These are phyloP conservation scores for Artemisia tridentata DNA, from an alignment of 129 eudicot genomes.

Conservation along the genomic window DNA sequence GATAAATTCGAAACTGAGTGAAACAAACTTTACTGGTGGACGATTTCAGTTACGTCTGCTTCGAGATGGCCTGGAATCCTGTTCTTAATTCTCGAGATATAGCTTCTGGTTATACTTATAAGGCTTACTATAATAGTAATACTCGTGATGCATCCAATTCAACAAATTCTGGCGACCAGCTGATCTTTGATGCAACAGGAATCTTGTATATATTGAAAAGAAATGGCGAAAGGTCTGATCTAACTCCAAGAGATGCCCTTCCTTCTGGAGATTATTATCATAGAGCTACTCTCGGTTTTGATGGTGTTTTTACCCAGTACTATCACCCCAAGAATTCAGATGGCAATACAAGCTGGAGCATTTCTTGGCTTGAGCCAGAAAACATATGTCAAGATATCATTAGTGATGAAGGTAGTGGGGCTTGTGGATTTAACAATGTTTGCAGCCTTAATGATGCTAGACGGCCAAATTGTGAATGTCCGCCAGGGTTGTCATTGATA, in stretches of 20 bases:
- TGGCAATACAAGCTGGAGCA: constrained; percentile 26
- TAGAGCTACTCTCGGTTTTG: constrained; percentile 40
- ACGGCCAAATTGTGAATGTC: constrained; percentile 21
- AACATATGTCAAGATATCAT: constrained; percentile 25
- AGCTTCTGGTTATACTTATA: not conserved
- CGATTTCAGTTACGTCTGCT: too few relatives aligned
- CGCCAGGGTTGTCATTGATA: constrained; percentile 33
- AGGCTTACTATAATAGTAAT: constrained; percentile 19
- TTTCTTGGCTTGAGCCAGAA: constrained; percentile 25
- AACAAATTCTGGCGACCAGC: constrained; percentile 20
- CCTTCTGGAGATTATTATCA: constrained; percentile 37
- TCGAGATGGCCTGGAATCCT: too few relatives aligned
- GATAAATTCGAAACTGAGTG: too few relatives aligned
- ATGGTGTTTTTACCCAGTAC: constrained; percentile 51
- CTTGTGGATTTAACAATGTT: constrained; percentile 33
- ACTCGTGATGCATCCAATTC: constrained; percentile 19
- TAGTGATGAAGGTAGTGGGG: constrained; percentile 29
- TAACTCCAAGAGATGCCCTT: not conserved
- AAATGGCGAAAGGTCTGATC: constrained; percentile 23
- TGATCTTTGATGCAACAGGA: constrained; percentile 34
- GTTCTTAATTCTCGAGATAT: constrained; percentile 29
- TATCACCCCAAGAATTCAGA: constrained; percentile 28
- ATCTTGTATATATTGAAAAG: constrained; percentile 28
- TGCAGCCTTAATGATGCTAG: constrained; percentile 18
- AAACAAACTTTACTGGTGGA: too few relatives aligned